Percentiles rank a stretch among this genome's conserved stretches.
These are phyloP conservation scores for Pseudonectria foliicola DNA, from an alignment of 2,329 filamentous ascomycete genomes.

Conservation along the genomic window DNA sequence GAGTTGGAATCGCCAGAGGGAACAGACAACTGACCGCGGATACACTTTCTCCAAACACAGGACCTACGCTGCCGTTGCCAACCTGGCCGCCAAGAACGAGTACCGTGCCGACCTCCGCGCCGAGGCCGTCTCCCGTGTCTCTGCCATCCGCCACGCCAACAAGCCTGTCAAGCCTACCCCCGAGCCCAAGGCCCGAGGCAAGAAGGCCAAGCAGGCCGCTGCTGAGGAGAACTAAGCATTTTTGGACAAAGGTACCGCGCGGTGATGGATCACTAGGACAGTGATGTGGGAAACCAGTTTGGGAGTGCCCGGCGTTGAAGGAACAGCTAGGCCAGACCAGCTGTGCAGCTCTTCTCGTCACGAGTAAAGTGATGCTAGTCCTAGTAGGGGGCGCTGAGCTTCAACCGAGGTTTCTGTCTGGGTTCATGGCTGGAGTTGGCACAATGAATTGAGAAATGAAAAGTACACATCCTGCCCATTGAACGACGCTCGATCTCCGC, in stretches of 20 bases:
- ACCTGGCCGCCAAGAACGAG: slow-evolving; percentile 70
- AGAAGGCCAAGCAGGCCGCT: slow-evolving; percentile 69
- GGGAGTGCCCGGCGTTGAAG: too few relatives aligned
- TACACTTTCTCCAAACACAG: slow-evolving; percentile 39
- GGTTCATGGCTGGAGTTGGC: slow-evolving; percentile 21
- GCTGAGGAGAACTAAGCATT: slow-evolving; percentile 28
- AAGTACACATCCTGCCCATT: slow-evolving; percentile 17
- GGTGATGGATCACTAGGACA: too few relatives aligned
- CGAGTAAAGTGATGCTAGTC: slow-evolving; percentile 12
- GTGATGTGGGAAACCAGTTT: background rate
- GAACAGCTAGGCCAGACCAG: slow-evolving; percentile 10
- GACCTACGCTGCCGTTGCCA: slow-evolving; percentile 85
- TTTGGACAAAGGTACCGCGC: background rate
- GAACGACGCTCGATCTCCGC: slow-evolving; percentile 3
- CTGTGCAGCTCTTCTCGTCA: slow-evolving; percentile 12
- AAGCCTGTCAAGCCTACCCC: slow-evolving; percentile 67
- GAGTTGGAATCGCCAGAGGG: background rate
- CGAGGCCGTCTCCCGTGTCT: slow-evolving; percentile 77
- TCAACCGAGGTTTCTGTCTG: slow-evolving; percentile 20
- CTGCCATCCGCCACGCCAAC: slow-evolving; percentile 76
- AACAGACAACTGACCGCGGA: slow-evolving; percentile 10
- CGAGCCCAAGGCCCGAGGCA: slow-evolving; percentile 69
- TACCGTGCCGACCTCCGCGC: slow-evolving; percentile 78
- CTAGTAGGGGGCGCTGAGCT: slow-evolving; percentile 16
- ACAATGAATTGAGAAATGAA: slow-evolving; percentile 22